Conservation (phyloP, 108 stramenopile species). For the Phaeodactylum tricornutum region DNA sequence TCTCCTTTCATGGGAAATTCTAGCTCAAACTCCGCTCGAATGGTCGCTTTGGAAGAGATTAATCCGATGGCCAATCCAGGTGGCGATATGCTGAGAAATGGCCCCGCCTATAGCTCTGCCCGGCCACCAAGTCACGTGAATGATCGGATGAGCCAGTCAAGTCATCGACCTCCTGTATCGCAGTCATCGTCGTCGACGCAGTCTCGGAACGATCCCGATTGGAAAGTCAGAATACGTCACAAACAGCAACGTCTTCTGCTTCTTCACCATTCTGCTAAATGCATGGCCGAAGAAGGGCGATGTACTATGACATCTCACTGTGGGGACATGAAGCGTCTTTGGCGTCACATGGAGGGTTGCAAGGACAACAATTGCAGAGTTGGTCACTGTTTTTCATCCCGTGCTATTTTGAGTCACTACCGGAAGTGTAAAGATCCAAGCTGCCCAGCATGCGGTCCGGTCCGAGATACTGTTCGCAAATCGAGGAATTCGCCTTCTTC, state of each 20-base stretch:
- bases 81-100: neutral
- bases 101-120: no score
- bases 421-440: slow-evolving; percentile 88
- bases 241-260: slow-evolving; percentile 95
- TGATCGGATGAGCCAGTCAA: slow-evolving; percentile 2
- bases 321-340: slow-evolving; percentile 93
- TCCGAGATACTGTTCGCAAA: slow-evolving; percentile 89
- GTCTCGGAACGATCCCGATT: slow-evolving; percentile 66
- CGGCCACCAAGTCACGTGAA: neutral
- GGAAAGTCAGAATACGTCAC: slow-evolving; percentile 85
- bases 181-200: slow-evolving; percentile 2
- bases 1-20: slow-evolving; percentile 1
- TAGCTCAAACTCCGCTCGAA: neutral
- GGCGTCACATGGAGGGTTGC: slow-evolving; percentile 98
- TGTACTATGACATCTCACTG: slow-evolving; percentile 94
- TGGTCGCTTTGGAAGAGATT: slow-evolving; percentile 19
- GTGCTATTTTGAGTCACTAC: slow-evolving; percentile 96
- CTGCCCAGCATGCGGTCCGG: slow-evolving; percentile 96
- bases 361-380: slow-evolving; percentile 92
- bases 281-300: slow-evolving; percentile 74
- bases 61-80: slow-evolving; percentile 12
- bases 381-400: slow-evolving; percentile 92
- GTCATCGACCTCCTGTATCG: no score
- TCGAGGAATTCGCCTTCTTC: slow-evolving; percentile 13
- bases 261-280: slow-evolving; percentile 96